Conservation (phyloP, 768 basidiomycete genomes). For the Mrakia hoshinonis region DNA sequence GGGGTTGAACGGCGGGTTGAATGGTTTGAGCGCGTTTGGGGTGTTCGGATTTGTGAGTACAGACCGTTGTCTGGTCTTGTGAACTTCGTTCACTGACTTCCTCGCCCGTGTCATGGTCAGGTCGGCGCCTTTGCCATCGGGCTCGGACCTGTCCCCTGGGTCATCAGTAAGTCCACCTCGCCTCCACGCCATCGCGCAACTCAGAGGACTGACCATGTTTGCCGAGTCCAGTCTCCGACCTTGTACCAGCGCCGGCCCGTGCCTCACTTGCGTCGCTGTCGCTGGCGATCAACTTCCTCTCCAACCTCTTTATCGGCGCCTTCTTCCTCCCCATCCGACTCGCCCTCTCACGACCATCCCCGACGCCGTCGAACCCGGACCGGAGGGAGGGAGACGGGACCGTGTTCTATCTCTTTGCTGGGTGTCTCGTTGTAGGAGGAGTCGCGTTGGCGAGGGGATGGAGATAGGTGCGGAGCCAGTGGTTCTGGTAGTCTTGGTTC, state of each 20-base stretch:
- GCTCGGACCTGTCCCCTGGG: slow-evolving; percentile 84
- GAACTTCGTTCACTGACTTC: not conserved
- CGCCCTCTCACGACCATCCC: slow-evolving; percentile 53
- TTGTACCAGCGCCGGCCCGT: slow-evolving; percentile 51
- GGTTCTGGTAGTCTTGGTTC: too few species aligned
- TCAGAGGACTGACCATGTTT: not conserved
- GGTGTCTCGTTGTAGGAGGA: slow-evolving; percentile 43
- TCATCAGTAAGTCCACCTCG: slow-evolving; percentile 67
- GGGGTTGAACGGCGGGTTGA: slow-evolving; percentile 16
- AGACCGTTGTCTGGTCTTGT: not conserved
- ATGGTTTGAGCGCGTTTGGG: not conserved
- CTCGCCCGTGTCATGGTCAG: not conserved
- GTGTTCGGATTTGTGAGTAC: slow-evolving; percentile 10
- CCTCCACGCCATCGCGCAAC: not conserved
- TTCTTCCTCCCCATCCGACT: slow-evolving; percentile 77
- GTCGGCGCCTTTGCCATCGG: slow-evolving; percentile 76
- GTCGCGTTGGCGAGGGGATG: slow-evolving; percentile 24
- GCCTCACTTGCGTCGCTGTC: slow-evolving; percentile 68
- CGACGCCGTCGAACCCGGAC: slow-evolving; percentile 38
- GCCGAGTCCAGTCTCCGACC: slow-evolving; percentile 37
- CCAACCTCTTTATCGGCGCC: slow-evolving; percentile 76
- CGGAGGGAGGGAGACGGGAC: slow-evolving; percentile 60
- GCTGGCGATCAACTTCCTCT: slow-evolving; percentile 68
- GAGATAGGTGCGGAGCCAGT: not conserved
- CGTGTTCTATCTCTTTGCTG: slow-evolving; percentile 78